These are phyloP conservation scores for Diplodia corticola DNA, from an alignment of 2,329 filamentous ascomycete genomes.

Conservation along the genomic window DNA sequence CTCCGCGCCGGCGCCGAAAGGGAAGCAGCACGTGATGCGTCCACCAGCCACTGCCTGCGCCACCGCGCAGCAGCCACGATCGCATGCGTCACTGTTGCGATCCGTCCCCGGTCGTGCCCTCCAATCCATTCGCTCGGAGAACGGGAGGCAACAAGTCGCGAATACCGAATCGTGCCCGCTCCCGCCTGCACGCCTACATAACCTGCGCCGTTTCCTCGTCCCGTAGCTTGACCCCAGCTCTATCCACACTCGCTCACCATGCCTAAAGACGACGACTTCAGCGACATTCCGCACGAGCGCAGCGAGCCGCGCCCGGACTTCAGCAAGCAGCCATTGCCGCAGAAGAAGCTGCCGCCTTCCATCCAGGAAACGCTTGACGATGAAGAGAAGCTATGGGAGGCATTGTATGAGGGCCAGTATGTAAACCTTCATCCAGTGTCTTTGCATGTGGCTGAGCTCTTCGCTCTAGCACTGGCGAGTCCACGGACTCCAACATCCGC, in stretches of 20 bases:
- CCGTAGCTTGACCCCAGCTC: background rate
- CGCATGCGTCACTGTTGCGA: background rate
- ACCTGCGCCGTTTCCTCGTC: background rate
- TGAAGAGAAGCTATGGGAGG: slow-evolving; percentile 74
- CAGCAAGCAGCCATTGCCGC: slow-evolving; percentile 46
- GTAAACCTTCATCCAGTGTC: slow-evolving; percentile 37
- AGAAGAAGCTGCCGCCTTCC: slow-evolving; percentile 54
- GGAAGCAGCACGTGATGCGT: background rate
- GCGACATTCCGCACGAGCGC: slow-evolving; percentile 45
- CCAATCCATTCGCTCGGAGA: slow-evolving; percentile 1
- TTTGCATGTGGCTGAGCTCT: background rate
- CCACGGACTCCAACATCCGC: slow-evolving; percentile 80
- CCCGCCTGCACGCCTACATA: too few relatives aligned
- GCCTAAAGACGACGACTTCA: slow-evolving; percentile 40
- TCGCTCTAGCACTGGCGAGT: slow-evolving; percentile 64
- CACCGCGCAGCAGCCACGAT: background rate
- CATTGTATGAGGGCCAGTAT: slow-evolving; percentile 77
- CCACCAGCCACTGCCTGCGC: background rate
- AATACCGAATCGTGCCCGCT: background rate
- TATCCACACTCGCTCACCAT: slow-evolving; percentile 29
- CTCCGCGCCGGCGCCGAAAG: slow-evolving; percentile 6
- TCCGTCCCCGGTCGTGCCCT: slow-evolving; percentile 4
- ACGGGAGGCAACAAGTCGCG: background rate
- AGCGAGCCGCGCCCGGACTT: slow-evolving; percentile 50
- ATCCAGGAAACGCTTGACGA: slow-evolving; percentile 58